These are phyloP conservation scores for Xylaria hypoxylon DNA, from an alignment of 2,329 filamentous ascomycete genomes.

Conservation along the genomic window DNA sequence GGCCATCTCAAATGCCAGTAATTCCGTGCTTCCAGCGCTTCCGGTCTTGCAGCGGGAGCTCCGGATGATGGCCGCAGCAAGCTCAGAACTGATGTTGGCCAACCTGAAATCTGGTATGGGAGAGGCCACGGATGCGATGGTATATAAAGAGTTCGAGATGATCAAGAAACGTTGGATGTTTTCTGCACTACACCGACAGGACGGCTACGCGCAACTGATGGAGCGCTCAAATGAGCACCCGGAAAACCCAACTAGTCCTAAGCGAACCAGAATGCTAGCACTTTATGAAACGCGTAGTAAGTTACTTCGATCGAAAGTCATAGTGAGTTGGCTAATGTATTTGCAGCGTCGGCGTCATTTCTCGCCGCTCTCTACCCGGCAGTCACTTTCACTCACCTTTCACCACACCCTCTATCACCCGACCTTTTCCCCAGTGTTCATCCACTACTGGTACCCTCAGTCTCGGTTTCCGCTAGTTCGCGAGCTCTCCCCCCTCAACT, in stretches of 20 bases:
- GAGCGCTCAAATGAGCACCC: slow-evolving; percentile 32
- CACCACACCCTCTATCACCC: slow-evolving; percentile 56
- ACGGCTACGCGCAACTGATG: slow-evolving; percentile 51
- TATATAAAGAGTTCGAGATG: slow-evolving; percentile 64
- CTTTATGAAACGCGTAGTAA: slow-evolving; percentile 65
- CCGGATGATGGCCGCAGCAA: slow-evolving; percentile 65
- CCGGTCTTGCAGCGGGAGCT: slow-evolving; percentile 64
- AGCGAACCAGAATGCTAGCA: slow-evolving; percentile 56
- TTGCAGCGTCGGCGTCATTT: slow-evolving; percentile 62
- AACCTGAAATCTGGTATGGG: slow-evolving; percentile 66
- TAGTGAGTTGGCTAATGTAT: slow-evolving; percentile 50
- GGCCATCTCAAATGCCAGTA: slow-evolving; percentile 40
- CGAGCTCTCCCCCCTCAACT: slow-evolving; percentile 55
- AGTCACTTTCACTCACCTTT: slow-evolving; percentile 60
- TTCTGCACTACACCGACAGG: slow-evolving; percentile 63
- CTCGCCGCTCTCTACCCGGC: slow-evolving; percentile 59
- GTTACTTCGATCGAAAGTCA: slow-evolving; percentile 33
- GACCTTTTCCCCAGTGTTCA: slow-evolving; percentile 55
- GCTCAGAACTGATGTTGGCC: slow-evolving; percentile 63
- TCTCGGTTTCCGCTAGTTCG: slow-evolving; percentile 51
- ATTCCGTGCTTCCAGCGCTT: slow-evolving; percentile 51
- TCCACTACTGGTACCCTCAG: slow-evolving; percentile 48
- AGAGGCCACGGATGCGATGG: slow-evolving; percentile 57
- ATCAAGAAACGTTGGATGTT: slow-evolving; percentile 73
- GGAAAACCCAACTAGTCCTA: slow-evolving; percentile 38